Evolutionary conservation across 495 filamentous ascomycete genomes (phyloP).

Genomic region (Massariosphaeria phaeospora): DNA sequence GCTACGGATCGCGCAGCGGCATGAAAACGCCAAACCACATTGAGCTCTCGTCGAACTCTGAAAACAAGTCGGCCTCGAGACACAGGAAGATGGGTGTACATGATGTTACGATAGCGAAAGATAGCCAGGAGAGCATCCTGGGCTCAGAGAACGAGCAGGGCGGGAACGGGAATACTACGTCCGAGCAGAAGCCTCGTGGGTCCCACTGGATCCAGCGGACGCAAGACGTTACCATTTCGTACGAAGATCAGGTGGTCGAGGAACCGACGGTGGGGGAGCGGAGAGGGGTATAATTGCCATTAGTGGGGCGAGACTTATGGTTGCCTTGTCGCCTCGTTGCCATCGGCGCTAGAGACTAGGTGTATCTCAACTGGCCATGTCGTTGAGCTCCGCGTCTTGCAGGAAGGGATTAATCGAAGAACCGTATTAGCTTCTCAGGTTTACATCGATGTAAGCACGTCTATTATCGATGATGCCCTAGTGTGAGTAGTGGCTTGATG

Average conservation of each 20-base stretch:
- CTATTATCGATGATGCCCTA: too few species aligned
- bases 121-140: slow-evolving; percentile 17
- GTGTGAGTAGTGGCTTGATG: too few species aligned
- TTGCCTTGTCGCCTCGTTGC: too few species aligned
- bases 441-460: too few species aligned
- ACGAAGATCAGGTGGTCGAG: not conserved
- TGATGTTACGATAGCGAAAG: not conserved
- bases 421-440: too few species aligned
- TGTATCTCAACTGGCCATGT: too few species aligned
- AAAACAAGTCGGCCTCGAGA: not conserved
- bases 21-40: not conserved
- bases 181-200: not conserved
- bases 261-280: not conserved
- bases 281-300: not conserved
- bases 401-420: too few species aligned
- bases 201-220: slow-evolving; percentile 2
- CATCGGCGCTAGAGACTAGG: too few species aligned
- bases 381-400: too few species aligned
- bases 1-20: slow-evolving; percentile 3
- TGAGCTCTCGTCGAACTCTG: not conserved
- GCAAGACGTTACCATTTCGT: slow-evolving; percentile 3
- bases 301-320: too few species aligned
- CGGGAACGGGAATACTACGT: not conserved
- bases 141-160: not conserved
- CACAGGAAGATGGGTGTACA: not conserved